A percentile compares a stretch with the other conserved stretches of the same genome.
phyloP scores from a whole-genome alignment of 2,329 filamentous ascomycete genomes.

The Sarocladium brachiariae region DNA sequence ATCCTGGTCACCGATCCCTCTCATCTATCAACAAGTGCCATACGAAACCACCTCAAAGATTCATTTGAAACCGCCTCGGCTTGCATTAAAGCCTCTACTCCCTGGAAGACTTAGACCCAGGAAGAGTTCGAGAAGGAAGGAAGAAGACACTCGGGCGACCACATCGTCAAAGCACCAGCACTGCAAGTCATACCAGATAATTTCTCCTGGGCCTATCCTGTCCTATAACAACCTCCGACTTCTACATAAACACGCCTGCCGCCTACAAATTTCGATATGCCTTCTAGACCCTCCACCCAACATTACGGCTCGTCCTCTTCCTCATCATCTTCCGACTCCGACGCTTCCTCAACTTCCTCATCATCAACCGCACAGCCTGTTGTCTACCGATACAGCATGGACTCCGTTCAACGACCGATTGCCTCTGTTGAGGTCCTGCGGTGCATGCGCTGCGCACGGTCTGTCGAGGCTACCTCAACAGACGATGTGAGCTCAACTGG shows the following conservation, averaged over 20 bases:
- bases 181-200: background rate
- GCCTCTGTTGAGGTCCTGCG: constrained; percentile 54
- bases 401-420: constrained; percentile 35
- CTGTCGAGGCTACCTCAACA: constrained; percentile 53
- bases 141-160: background rate
- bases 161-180: background rate
- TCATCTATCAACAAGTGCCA: background rate
- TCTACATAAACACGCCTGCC: constrained; percentile 2
- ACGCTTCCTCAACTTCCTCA: constrained; percentile 29
- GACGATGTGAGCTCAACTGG: constrained; percentile 51
- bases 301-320: constrained; percentile 15
- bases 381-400: constrained; percentile 40
- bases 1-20: constrained; percentile 5
- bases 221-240: background rate
- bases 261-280: background rate
- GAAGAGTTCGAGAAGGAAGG: background rate
- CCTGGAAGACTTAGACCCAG: background rate
- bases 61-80: background rate
- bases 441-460: constrained; percentile 55
- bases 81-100: background rate
- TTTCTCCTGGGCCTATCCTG: background rate
- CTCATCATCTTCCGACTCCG: constrained; percentile 32
- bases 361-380: constrained; percentile 19
- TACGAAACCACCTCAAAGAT: background rate
- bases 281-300: constrained; percentile 11